phyloP scores from a whole-genome alignment of 2,329 filamentous ascomycete species.

The Colletotrichum acutatum region DNA sequence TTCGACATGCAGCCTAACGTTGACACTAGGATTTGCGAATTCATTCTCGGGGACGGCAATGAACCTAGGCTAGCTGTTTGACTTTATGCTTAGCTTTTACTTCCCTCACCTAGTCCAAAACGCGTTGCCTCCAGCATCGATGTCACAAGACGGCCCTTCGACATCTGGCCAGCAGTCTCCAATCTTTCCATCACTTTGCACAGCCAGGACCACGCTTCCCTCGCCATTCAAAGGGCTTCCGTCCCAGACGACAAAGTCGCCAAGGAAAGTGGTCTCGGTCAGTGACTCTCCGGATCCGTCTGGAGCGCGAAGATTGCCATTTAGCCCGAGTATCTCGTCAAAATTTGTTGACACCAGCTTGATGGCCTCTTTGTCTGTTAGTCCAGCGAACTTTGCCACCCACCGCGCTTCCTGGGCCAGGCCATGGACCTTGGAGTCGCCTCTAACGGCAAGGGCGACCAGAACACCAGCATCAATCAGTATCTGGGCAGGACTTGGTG shows the following conservation, averaged over 20 bases:
- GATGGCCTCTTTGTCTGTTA: conserved; percentile 46
- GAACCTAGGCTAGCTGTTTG: background rate
- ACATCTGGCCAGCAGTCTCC: conserved; percentile 21
- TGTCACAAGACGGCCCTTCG: background rate
- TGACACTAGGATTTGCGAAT: too few relatives aligned
- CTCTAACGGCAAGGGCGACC: conserved; percentile 31
- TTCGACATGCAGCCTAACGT: too few relatives aligned
- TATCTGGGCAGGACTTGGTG: conserved; percentile 44
- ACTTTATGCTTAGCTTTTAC: background rate
- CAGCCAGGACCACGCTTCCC: conserved; percentile 46
- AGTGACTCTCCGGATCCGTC: background rate
- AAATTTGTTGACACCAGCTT: conserved; percentile 52
- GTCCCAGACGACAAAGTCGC: conserved; percentile 55
- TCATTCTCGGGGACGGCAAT: background rate
- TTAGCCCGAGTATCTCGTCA: conserved; percentile 51
- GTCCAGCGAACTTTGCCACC: conserved; percentile 51
- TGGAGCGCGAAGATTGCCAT: conserved; percentile 6
- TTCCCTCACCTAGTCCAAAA: background rate
- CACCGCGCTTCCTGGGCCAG: conserved; percentile 50
- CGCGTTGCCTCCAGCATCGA: too few relatives aligned
- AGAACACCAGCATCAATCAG: conserved; percentile 8
- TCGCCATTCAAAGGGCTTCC: conserved; percentile 50
- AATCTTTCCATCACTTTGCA: conserved; percentile 21
- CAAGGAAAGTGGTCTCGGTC: conserved; percentile 19
- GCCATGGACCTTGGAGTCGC: conserved; percentile 51